phyloP scores from a whole-genome alignment of 495 filamentous ascomycete species.

The Aspergillus diversus region DNA sequence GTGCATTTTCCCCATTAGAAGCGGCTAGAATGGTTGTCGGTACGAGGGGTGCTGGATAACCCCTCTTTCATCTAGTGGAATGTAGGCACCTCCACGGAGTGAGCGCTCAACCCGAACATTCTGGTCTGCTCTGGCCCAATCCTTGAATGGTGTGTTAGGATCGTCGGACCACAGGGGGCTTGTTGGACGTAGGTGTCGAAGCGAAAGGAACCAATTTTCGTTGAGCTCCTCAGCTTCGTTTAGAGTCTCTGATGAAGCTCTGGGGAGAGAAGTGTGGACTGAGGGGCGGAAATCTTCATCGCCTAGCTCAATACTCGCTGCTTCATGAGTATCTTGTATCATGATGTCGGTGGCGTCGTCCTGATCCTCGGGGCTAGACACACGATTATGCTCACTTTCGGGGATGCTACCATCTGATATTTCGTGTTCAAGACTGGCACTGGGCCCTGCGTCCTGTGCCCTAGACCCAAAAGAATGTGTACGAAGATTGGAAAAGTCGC shows the following conservation, averaged over 20 bases:
- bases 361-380: constrained; percentile 10
- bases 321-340: constrained; percentile 38
- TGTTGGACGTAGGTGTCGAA: constrained; percentile 31
- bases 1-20: too few relatives aligned
- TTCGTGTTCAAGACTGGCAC: background rate
- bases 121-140: constrained; percentile 44
- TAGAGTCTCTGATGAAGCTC: background rate
- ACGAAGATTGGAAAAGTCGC: constrained; percentile 35
- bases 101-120: constrained; percentile 34
- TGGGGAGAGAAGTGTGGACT: background rate
- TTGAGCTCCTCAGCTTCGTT: constrained; percentile 21
- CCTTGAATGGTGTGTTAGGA: constrained; percentile 46
- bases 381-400: constrained; percentile 20
- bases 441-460: constrained; percentile 5
- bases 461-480: constrained; percentile 30
- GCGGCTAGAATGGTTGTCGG: constrained; percentile 4
- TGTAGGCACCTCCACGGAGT: constrained; percentile 34
- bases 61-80: constrained; percentile 39
- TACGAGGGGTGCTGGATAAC: constrained; percentile 33
- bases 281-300: constrained; percentile 25
- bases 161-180: constrained; percentile 39
- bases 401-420: constrained; percentile 13
- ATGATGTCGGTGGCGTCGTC: constrained; percentile 21
- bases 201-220: constrained; percentile 43
- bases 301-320: constrained; percentile 50